Percentiles rank a stretch among this genome's conserved stretches.
These are phyloP conservation scores for Sabuloglossum arenarium DNA, from an alignment of 495 filamentous ascomycete species.

Conservation along the genomic window DNA sequence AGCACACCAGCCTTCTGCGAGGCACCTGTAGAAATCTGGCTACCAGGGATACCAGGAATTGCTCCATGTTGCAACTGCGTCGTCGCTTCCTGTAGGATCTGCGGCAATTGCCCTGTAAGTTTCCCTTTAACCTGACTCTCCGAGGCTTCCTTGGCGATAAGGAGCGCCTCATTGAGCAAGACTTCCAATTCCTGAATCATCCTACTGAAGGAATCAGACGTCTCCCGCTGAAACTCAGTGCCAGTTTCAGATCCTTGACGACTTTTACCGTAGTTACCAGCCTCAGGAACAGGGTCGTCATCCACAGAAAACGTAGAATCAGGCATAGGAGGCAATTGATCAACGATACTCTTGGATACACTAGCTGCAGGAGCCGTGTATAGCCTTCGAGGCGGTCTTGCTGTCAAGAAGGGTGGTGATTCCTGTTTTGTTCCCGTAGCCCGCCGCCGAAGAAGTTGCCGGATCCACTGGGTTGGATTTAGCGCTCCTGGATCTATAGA, in stretches of 20 bases:
- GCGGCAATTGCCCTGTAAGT: background rate
- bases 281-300: background rate
- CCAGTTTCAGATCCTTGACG: background rate
- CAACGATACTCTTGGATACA: background rate
- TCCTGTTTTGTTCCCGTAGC: background rate
- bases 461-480: conserved; percentile 16
- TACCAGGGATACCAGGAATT: background rate
- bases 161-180: conserved; percentile 2
- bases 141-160: background rate
- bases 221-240: background rate
- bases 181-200: conserved; percentile 1
- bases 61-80: background rate
- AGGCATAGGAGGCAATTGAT: background rate
- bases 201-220: background rate
- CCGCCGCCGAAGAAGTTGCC: conserved; percentile 30
- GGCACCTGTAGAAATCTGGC: background rate
- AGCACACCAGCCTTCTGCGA: background rate
- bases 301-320: background rate
- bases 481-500: background rate
- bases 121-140: background rate
- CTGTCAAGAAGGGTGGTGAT: background rate
- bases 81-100: background rate
- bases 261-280: background rate
- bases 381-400: background rate
- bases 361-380: background rate